Evolutionary conservation across 176 grass and related monocot species (phyloP).

Genomic region (Carex littledalei): DNA sequence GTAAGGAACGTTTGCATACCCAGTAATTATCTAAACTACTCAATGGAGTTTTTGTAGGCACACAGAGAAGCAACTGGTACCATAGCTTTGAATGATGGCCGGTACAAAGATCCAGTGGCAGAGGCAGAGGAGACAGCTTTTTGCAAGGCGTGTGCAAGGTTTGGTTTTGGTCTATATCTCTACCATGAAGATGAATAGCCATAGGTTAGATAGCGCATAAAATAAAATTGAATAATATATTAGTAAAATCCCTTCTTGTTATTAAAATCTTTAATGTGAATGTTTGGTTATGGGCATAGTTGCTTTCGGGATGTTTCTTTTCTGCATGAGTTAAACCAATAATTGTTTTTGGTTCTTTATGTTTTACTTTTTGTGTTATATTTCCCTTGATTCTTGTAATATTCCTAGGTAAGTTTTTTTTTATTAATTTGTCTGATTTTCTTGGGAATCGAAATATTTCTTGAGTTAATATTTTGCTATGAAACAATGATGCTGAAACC

Average conservation of each 20-base stretch:
- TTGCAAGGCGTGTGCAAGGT: conserved; percentile 60
- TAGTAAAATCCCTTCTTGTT: neutral
- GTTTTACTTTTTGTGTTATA: neutral
- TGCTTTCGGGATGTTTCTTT: neutral
- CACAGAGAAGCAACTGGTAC: conserved; percentile 62
- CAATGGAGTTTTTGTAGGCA: conserved; percentile 30
- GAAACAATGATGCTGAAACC: neutral
- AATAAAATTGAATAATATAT: conserved; percentile 20
- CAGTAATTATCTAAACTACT: neutral
- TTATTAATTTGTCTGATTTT: neutral
- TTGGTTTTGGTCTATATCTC: conserved; percentile 52
- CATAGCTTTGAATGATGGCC: conserved; percentile 37
- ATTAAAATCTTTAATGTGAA: neutral
- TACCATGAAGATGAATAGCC: conserved; percentile 46
- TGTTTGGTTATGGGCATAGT: neutral
- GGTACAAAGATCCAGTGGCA: conserved; percentile 43
- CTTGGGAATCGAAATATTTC: neutral
- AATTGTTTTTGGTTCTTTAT: neutral
- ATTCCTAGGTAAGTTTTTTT: neutral
- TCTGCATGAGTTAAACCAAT: neutral
- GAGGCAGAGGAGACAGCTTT: conserved; percentile 51
- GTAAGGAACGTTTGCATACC: neutral
- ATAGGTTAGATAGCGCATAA: conserved; percentile 16
- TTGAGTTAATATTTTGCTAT: neutral
- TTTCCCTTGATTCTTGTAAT: neutral